These are phyloP conservation scores for Phytophthora foliorum DNA, from an alignment of 352 stramenopile genomes.

Conservation along the genomic window DNA sequence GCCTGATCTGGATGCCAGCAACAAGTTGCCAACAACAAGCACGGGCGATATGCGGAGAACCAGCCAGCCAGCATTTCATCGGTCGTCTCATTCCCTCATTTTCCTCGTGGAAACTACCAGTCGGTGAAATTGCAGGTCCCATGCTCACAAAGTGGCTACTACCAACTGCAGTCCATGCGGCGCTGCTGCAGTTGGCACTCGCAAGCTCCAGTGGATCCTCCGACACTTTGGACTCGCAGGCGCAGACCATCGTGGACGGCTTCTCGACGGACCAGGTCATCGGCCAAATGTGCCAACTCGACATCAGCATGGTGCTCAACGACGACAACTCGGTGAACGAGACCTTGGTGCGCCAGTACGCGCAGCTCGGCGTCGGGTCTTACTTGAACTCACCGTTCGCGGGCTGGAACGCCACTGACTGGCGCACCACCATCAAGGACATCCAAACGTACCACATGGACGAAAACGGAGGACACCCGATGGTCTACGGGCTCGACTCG, in stretches of 20 bases:
- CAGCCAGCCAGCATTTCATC: slow-evolving; percentile 8
- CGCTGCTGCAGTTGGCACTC: slow-evolving; percentile 12
- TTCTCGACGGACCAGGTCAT: slow-evolving; percentile 57
- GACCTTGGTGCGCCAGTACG: slow-evolving; percentile 48
- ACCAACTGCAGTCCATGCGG: background rate
- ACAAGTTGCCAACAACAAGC: too few relatives aligned
- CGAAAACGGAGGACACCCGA: slow-evolving; percentile 59
- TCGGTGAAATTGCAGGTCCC: background rate
- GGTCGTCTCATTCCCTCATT: slow-evolving; percentile 23
- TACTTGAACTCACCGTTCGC: slow-evolving; percentile 83
- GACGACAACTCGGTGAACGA: slow-evolving; percentile 35
- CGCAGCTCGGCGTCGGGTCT: slow-evolving; percentile 79
- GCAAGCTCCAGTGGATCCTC: slow-evolving; percentile 4
- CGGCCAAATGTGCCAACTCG: slow-evolving; percentile 92
- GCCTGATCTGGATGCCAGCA: slow-evolving; percentile 12
- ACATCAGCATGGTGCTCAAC: slow-evolving; percentile 81
- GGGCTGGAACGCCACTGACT: slow-evolving; percentile 53
- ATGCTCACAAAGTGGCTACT: slow-evolving; percentile 21
- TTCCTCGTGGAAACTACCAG: slow-evolving; percentile 18
- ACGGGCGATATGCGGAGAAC: slow-evolving; percentile 11
- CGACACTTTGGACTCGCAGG: slow-evolving; percentile 21
- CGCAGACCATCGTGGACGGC: slow-evolving; percentile 32
- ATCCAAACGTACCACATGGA: slow-evolving; percentile 82
- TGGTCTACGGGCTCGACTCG: slow-evolving; percentile 90
- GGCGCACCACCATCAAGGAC: slow-evolving; percentile 61